A percentile compares a stretch with the other conserved stretches of the same genome.
phyloP scores from a whole-genome alignment of 108 stramenopile species.

The Pseudonitzschia multistriata region DNA sequence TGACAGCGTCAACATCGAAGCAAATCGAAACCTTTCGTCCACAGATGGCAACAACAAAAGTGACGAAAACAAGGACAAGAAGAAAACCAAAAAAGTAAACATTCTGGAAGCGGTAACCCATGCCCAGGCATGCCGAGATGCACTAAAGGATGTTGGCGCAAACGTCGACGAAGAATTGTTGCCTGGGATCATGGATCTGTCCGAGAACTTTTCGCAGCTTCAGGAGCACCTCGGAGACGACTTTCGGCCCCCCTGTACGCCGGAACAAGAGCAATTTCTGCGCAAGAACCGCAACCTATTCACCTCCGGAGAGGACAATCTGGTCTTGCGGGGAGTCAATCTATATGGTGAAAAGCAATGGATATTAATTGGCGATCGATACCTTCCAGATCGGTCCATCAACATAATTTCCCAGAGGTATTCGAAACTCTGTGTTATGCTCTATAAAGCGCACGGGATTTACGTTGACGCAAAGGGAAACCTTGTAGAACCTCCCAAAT shows the following conservation, averaged over 20 bases:
- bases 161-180: constrained; percentile 47
- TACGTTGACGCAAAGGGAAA: constrained; percentile 66
- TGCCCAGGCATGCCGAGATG: constrained; percentile 60
- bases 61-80: not conserved
- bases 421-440: constrained; percentile 73
- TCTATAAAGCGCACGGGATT: constrained; percentile 77
- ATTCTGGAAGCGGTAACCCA: constrained; percentile 37
- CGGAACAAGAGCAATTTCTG: constrained; percentile 48
- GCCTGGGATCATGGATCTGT: constrained; percentile 52
- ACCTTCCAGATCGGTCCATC: constrained; percentile 73
- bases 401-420: constrained; percentile 82
- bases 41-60: not conserved
- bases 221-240: constrained; percentile 56
- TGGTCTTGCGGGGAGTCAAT: constrained; percentile 50
- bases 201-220: constrained; percentile 52
- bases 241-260: constrained; percentile 48
- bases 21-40: constrained; percentile 7
- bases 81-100: constrained; percentile 31
- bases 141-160: constrained; percentile 63
- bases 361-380: constrained; percentile 81
- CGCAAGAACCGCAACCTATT: constrained; percentile 67
- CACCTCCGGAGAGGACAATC: constrained; percentile 79
- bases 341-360: constrained; percentile 89
- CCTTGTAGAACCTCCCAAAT: constrained; percentile 55
- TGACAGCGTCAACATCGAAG: constrained; percentile 44